phyloP scores from a whole-genome alignment of 768 basidiomycete species.

The Pluteus cervinus region DNA sequence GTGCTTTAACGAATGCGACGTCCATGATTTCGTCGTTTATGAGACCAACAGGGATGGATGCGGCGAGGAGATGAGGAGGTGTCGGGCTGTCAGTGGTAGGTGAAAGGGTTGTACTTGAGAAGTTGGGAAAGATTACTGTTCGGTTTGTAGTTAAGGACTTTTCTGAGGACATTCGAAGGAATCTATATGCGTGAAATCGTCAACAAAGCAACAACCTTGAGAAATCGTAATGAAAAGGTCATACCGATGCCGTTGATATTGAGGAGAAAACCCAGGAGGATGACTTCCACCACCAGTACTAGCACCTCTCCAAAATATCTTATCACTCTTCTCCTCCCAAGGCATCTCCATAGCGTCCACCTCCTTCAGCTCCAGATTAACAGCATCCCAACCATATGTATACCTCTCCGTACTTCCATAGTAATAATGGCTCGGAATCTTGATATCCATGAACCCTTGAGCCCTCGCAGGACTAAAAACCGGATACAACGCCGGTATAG shows the following conservation, averaged over 20 bases:
- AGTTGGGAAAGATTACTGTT: conserved; percentile 66
- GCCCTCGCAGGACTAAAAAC: conserved; percentile 91
- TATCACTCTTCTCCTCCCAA: conserved; percentile 86
- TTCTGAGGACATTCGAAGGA: conserved; percentile 76
- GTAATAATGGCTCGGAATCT: conserved; percentile 96
- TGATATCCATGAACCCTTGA: conserved; percentile 80
- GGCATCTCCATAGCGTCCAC: conserved; percentile 82
- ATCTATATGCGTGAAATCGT: conserved; percentile 25
- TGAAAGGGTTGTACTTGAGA: no score
- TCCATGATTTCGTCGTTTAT: conserved; percentile 86
- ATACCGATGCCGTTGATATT: conserved; percentile 85
- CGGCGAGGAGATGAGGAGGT: conserved; percentile 62
- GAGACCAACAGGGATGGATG: conserved; percentile 46
- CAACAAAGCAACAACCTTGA: not conserved
- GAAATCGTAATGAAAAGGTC: conserved; percentile 6
- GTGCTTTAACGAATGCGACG: conserved; percentile 75
- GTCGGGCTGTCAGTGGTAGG: no score
- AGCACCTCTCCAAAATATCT: conserved; percentile 93
- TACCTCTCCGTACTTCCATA: conserved; percentile 76
- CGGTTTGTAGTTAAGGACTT: conserved; percentile 42
- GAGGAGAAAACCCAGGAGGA: conserved; percentile 74
- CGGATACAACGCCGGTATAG: conserved; percentile 83
- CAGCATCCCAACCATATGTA: conserved; percentile 87
- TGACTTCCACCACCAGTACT: conserved; percentile 92
- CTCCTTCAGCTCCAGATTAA: conserved; percentile 64